Base-by-base conservation (phyloP, 2,329 filamentous ascomycete species). In the Mycosphaerelloides madeirae region DNA sequence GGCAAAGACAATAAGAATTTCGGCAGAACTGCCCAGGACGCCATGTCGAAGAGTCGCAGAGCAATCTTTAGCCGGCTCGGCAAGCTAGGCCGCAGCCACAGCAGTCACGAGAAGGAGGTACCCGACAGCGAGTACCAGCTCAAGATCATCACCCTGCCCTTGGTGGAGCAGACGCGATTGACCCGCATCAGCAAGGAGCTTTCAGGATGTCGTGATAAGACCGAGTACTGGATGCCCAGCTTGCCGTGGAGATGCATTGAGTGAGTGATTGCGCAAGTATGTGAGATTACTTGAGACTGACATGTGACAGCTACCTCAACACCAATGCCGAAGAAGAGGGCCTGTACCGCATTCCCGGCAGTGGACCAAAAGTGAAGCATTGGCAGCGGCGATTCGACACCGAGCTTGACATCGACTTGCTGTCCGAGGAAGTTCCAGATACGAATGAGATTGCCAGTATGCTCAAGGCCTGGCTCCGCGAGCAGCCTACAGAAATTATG, bases 151-250 rank as follows among this genome's bases (percentile, higher is more conserved):
- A 95, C 93, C 59, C 73, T 86, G 38, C 88, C 89, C 1, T 72
- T 97, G 22, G 77, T 95, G 19, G 85, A 95, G 64, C 91, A 97
- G 68, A 90, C 90, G 6, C 81, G 91, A n/a, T 74, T 83, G 52
- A 96, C 91, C 0, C 80, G 91, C 52, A 96, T 97, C 62, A 94
- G 89, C 6, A 94, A 91, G 67, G 81, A 85, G 22, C 72, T 97
- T 33, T 87, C 94, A 61, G 81, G 86, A 49, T 95, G 90, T 8
- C 80, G 84, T 50, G 91, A 97, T 62, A 96, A 96, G 74, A 97
- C 91, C 0, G 91, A 96, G 62, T 97, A 94, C 62, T 97, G 91
- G 91, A 95, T 97, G 90, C 91, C 91, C 11, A 87, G 89, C 6
- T 83, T 97, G 46, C 90, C 91, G 0, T 96, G 91, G 85, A 79